Evolutionary conservation across 2,329 filamentous ascomycete species (phyloP).

Genomic region (Escovopsis sp.): DNA sequence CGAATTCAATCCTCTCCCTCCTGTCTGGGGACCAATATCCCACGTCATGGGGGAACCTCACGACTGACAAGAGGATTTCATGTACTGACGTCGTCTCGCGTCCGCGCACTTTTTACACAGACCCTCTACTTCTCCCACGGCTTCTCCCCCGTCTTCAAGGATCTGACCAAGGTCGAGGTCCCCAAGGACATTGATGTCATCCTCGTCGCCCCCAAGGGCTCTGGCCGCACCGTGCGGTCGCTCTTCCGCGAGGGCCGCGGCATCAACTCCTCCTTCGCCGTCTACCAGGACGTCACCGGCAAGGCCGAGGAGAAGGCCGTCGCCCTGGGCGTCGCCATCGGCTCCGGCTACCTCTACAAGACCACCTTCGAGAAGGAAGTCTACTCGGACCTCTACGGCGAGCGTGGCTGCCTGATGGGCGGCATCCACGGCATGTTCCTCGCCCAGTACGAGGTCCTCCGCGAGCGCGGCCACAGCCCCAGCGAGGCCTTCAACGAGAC

Average conservation of each 20-base stretch:
- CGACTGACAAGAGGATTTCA: no score
- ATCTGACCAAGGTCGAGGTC: slow-evolving; percentile 96
- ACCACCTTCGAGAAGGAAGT: slow-evolving; percentile 99
- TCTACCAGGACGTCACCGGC: slow-evolving; percentile 96
- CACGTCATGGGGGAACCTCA: no score
- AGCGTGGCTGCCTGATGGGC: slow-evolving; percentile 99
- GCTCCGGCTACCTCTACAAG: slow-evolving; percentile 98
- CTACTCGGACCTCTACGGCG: slow-evolving; percentile 98
- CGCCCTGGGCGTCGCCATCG: slow-evolving; percentile 91
- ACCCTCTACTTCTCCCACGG: slow-evolving; percentile 99
- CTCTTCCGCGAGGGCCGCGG: slow-evolving; percentile 98
- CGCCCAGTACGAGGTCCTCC: slow-evolving; percentile 98
- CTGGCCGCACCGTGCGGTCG: slow-evolving; percentile 92
- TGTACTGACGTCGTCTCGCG: no score
- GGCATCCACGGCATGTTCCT: slow-evolving; percentile 99
- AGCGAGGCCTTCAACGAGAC: slow-evolving; percentile 99
- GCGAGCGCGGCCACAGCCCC: slow-evolving; percentile 93
- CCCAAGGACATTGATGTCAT: slow-evolving; percentile 95
- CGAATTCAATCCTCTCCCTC: no score
- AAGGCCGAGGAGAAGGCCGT: slow-evolving; percentile 97
- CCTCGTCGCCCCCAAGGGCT: slow-evolving; percentile 97
- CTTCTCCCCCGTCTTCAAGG: slow-evolving; percentile 99
- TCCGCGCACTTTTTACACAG: slow-evolving; percentile 26
- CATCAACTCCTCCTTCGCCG: slow-evolving; percentile 98
- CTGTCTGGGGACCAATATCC: no score